Percentiles rank a stretch among this genome's conserved stretches.
Conservation (phyloP, 441 rosid species). For the Eutrema salsugineum region DNA sequence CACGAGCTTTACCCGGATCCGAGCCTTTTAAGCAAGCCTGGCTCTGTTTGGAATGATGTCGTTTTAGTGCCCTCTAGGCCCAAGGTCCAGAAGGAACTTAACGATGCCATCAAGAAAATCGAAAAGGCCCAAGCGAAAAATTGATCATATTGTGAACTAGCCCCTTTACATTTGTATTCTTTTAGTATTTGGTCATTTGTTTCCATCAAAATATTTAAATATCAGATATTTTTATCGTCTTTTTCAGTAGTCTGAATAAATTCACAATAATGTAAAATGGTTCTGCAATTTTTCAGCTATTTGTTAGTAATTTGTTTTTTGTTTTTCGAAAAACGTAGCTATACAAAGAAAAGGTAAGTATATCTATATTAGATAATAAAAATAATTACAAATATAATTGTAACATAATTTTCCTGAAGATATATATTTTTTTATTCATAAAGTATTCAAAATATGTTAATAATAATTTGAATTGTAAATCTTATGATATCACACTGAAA, state of each 20-base stretch:
- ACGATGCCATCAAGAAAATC: conserved; percentile 35
- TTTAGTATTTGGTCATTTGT: background rate
- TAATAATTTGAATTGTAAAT: background rate
- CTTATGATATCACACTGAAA: background rate
- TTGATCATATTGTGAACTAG: conserved; percentile 15
- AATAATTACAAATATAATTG: background rate
- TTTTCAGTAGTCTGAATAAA: background rate
- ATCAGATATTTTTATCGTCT: background rate
- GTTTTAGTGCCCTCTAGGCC: conserved; percentile 51
- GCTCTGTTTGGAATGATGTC: conserved; percentile 64
- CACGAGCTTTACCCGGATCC: conserved; percentile 55
- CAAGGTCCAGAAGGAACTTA: conserved; percentile 43
- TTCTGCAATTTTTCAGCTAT: too few species aligned
- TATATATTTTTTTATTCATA: background rate
- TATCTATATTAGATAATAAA: background rate
- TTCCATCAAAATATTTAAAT: background rate
- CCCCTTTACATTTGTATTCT: background rate
- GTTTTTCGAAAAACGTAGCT: too few species aligned
- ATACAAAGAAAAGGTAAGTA: background rate
- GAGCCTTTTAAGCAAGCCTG: conserved; percentile 36
- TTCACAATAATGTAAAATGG: background rate
- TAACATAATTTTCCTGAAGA: background rate
- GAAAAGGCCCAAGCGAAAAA: conserved; percentile 30
- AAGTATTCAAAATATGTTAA: background rate
- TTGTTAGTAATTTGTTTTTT: too few species aligned